Base-by-base conservation (phyloP, 2,329 filamentous ascomycete genomes). In the Penicillium sp. region DNA sequence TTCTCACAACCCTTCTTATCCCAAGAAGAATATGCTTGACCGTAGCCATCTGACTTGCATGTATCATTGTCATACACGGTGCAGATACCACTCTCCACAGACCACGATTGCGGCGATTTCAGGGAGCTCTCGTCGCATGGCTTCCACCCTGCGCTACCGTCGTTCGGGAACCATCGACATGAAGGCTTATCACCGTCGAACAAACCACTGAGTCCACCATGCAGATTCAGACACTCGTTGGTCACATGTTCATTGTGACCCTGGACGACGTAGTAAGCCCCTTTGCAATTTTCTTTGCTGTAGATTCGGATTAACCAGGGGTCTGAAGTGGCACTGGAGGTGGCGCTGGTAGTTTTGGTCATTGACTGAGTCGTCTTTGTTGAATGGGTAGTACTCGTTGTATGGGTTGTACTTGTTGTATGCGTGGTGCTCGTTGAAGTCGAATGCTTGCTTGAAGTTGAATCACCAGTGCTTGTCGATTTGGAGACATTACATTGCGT, bases 261-360 rank as follows among this genome's bases (percentile, higher is more conserved):
- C 30, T 50, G 47, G n/a, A 33, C 47, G 26, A 33, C 17, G n/a
- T 50, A 50, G 47, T 50, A 30, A n/a, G 26, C 1, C 7, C 47
- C 47, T 33, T n/a, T 35, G 47, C 47, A 50, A 22, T 35, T 6
- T 26, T 33, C 30, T 10, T 50, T 24, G n/a, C 47, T 33, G n/a
- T 50, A 33, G n/a, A 50, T 50, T 4, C 47, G 15, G 47, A 50
- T 50, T 7, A 19, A n/a, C 47, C 47, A 50, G 19, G 47, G 47
- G 9, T 50, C n/a, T n/a, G n/a, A 10, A n/a, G 26, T 35, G 9
- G 47, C 5, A 50, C 15, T 50, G 30, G 26, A 19, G 2, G 30
- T 6, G 26, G 47, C 15, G 17, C 47, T 33, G n/a, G 17, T 50
- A n/a, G 26, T 50, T 15, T 50, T 50, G 3, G 26, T 50, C 9